Evolutionary conservation across 2,329 filamentous ascomycete genomes (phyloP).

Genomic region (Ascochyta clinopodiicola): DNA sequence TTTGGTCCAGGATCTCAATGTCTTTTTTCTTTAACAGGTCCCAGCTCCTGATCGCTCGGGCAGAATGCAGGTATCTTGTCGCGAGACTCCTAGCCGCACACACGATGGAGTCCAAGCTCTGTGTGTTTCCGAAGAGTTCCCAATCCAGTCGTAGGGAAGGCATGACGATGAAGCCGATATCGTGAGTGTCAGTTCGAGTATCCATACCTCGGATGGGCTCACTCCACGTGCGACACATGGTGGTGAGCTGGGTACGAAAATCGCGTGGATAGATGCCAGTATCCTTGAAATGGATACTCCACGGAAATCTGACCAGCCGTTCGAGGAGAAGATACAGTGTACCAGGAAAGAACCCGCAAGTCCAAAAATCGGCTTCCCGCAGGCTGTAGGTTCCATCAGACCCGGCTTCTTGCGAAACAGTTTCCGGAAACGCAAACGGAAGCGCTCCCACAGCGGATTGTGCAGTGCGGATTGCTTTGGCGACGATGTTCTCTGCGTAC

Average conservation of each 20-base stretch:
- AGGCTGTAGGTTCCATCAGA: conserved; percentile 48
- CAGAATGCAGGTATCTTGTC: conserved; percentile 44
- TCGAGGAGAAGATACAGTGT: conserved; percentile 53
- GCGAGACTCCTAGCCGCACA: conserved; percentile 48
- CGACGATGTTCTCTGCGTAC: conserved; percentile 26
- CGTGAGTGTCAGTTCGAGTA: conserved; percentile 47
- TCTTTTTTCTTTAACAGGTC: conserved; percentile 52
- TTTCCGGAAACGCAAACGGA: conserved; percentile 26
- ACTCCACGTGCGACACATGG: conserved; percentile 42
- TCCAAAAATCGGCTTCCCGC: conserved; percentile 55
- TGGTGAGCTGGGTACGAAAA: conserved; percentile 17
- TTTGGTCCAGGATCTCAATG: conserved; percentile 48
- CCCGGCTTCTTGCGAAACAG: conserved; percentile 19
- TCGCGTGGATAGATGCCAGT: conserved; percentile 2
- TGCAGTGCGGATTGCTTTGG: conserved; percentile 27
- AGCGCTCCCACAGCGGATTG: conserved; percentile 18
- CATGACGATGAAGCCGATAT: conserved; percentile 55
- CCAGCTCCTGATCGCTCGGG: conserved; percentile 53
- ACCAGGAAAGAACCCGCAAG: conserved; percentile 58
- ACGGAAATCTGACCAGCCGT: conserved; percentile 37
- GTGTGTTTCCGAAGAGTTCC: conserved; percentile 49
- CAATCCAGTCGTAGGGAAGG: conserved; percentile 50
- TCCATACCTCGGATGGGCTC: conserved; percentile 50
- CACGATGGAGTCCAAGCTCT: conserved; percentile 46
- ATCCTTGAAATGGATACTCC: conserved; percentile 15